A percentile compares a stretch with the other conserved stretches of the same genome.
phyloP scores from a whole-genome alignment of 352 stramenopile species.

The Globisporangium megalacanthum region DNA sequence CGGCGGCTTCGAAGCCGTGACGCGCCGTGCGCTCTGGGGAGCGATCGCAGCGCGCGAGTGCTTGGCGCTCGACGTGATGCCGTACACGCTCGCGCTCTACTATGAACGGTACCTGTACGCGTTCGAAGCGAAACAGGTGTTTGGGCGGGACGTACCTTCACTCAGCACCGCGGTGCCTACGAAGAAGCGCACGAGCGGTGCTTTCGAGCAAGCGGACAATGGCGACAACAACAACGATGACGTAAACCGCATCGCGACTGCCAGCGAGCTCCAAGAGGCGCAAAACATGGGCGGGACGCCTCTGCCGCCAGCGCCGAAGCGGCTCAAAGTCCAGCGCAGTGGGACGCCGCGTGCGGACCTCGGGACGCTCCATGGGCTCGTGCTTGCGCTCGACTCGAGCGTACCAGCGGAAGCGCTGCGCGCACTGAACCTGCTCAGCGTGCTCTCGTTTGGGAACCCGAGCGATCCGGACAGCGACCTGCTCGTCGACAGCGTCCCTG shows the following conservation, averaged over 20 bases:
- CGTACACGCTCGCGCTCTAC: conserved; percentile 51
- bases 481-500: conserved; percentile 59
- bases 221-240: conserved; percentile 4
- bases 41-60: conserved; percentile 39
- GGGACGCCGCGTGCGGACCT: conserved; percentile 35
- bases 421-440: conserved; percentile 66
- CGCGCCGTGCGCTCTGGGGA: conserved; percentile 45
- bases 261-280: conserved; percentile 59
- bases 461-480: conserved; percentile 54
- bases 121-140: conserved; percentile 80
- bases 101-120: conserved; percentile 51
- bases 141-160: conserved; percentile 44
- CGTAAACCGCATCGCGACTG: conserved; percentile 43
- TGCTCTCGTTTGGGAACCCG: conserved; percentile 56
- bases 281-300: conserved; percentile 58
- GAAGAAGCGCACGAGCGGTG: conserved; percentile 7
- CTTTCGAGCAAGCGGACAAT: not conserved
- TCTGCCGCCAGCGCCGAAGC: conserved; percentile 53
- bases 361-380: conserved; percentile 58
- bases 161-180: conserved; percentile 5
- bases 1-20: conserved; percentile 50
- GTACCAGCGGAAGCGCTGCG: conserved; percentile 44
- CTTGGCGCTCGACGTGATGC: conserved; percentile 57
- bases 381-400: conserved; percentile 66
- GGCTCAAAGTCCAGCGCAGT: conserved; percentile 53